Base-by-base conservation (phyloP, 495 filamentous ascomycete genomes). In the Massariosphaeria phaeospora region DNA sequence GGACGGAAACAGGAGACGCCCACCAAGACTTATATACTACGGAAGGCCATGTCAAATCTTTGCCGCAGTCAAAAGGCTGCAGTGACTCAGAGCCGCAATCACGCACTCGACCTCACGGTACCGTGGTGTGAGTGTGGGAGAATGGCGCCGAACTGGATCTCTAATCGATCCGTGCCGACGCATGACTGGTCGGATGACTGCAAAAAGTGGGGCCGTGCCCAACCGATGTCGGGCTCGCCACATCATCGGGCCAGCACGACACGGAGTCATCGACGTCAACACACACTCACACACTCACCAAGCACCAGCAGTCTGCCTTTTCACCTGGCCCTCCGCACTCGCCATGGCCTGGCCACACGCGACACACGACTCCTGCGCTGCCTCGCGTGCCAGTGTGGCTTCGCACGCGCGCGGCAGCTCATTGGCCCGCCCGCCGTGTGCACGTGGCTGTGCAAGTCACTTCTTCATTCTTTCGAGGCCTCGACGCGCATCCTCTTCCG, bases 61-160 rank as follows among this genome's bases (percentile, higher is more conserved):
- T 27, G 23, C 15, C 48, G 42, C 42, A 48, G 41, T 48, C 42
- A 55, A 51, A 55, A 49, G 57, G 33, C 39, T 26, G 39, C 35
- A 55, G 50, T 55, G 50, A 55, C 43, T 55, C 50, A 61, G 35
- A 52, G 55, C 55, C 56, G 54, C 56, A 59, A 27, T n/a, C n/a
- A n/a, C n/a, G n/a, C n/a, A n/a, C 17, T 40, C 15, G 38, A 40
- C 38, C 17, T n/a, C n/a, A 40, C 38, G 12, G 4, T 12, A 43
- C 21, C 6, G 15, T 54, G 48, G 34, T 58, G 56, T 50, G 48
- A 50, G 55, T 29, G 34, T 15, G 27, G 4, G 33, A 24, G 17
- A 34, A 18, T 5, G 21, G n/a, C n/a, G n/a, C n/a, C n/a, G n/a
- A n/a, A n/a, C n/a, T n/a, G n/a, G n/a, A n/a, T n/a, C n/a, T n/a